A percentile compares a stretch with the other conserved stretches of the same genome.
Evolutionary conservation across 306 rosid species (phyloP).

Genomic region (Bauhinia variegata): DNA sequence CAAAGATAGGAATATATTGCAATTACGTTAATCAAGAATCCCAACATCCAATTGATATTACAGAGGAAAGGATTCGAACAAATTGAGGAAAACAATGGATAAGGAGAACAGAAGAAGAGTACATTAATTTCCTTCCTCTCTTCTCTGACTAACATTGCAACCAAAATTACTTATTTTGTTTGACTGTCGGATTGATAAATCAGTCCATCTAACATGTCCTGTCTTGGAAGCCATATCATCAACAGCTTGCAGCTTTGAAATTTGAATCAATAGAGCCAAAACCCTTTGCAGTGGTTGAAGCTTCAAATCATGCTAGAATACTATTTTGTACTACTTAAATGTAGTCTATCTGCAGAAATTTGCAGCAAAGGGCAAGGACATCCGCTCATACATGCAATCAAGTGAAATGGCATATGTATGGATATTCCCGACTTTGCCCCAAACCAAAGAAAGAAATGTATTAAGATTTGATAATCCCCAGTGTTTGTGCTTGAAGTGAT

Average conservation of each 20-base stretch:
- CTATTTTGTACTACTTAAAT: neutral
- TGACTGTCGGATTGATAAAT: constrained; percentile 24
- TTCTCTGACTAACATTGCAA: constrained; percentile 22
- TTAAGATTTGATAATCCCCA: constrained; percentile 69
- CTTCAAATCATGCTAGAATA: neutral
- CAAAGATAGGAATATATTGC: constrained; percentile 12
- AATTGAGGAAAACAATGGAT: neutral
- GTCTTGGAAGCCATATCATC: constrained; percentile 11
- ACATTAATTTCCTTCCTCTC: constrained; percentile 19
- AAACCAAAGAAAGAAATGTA: neutral
- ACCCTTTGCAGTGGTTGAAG: neutral
- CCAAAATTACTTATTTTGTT: constrained; percentile 2
- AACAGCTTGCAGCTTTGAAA: constrained; percentile 19
- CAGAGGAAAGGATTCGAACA: neutral
- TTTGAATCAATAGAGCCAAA: constrained; percentile 14
- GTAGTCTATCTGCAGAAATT: neutral
- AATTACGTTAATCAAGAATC: too few species aligned
- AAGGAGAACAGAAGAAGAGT: constrained; percentile 26
- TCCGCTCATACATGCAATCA: neutral
- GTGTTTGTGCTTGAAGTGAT: constrained; percentile 59
- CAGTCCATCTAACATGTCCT: constrained; percentile 28
- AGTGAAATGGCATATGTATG: neutral
- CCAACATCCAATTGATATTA: neutral
- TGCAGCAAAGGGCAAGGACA: neutral
- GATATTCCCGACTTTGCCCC: neutral